A percentile compares a stretch with the other conserved stretches of the same genome.
Conservation (phyloP, 257 asterid genomes). For the Ligustrum vulgare region DNA sequence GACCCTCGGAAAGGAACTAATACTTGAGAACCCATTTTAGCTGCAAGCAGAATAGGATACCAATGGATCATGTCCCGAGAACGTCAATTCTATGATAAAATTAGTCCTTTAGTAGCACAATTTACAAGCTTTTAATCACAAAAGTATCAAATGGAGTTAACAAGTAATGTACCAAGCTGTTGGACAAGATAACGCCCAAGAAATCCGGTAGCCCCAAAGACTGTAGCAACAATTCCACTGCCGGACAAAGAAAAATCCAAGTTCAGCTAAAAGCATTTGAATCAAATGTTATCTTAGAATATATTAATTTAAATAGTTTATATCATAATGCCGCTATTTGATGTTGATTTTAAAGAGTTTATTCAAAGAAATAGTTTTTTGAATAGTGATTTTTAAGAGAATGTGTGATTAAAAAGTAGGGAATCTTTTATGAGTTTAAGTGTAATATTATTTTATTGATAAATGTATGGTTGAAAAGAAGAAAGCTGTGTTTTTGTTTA, state of each 20-base stretch:
- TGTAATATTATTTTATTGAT: too few relatives aligned
- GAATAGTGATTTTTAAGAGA: too few relatives aligned
- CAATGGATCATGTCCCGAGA: slow-evolving; percentile 16
- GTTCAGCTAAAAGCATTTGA: slow-evolving; percentile 7
- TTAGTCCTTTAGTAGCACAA: slow-evolving; percentile 9
- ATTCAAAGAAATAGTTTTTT: too few relatives aligned
- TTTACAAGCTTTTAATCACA: not conserved
- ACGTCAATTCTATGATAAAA: slow-evolving; percentile 12
- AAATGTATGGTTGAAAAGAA: too few relatives aligned
- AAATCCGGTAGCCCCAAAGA: slow-evolving; percentile 97
- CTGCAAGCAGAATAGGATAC: slow-evolving; percentile 37
- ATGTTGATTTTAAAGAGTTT: too few relatives aligned
- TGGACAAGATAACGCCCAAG: slow-evolving; percentile 95
- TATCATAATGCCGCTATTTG: too few relatives aligned
- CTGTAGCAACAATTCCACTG: slow-evolving; percentile 95
- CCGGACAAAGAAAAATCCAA: slow-evolving; percentile 31
- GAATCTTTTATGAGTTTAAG: too few relatives aligned
- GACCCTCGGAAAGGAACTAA: slow-evolving; percentile 96
- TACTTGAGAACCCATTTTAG: slow-evolving; percentile 96
- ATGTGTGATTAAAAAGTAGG: too few relatives aligned
- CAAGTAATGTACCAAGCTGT: slow-evolving; percentile 64
- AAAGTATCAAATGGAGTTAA: slow-evolving; percentile 11
- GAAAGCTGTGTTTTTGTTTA: too few relatives aligned
- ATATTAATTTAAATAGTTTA: not conserved
- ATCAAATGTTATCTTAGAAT: slow-evolving; percentile 11